Conservation (phyloP, 148 eudicot species). For the Cornus suecica region DNA sequence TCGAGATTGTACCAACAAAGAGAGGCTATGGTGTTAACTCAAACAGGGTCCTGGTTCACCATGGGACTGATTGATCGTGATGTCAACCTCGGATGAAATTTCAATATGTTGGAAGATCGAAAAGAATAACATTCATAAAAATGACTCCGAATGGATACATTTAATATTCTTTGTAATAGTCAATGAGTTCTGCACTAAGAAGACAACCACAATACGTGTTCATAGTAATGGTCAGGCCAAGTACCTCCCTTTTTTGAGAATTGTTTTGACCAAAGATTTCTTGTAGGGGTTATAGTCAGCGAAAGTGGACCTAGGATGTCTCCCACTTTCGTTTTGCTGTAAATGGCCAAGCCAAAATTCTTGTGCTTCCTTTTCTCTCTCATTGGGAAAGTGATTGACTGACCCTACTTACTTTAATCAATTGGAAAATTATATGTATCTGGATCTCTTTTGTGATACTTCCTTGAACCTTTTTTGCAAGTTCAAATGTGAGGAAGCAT, state of each 20-base stretch:
- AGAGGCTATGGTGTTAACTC: background rate
- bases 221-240: background rate
- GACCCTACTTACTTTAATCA: constrained; percentile 11
- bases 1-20: background rate
- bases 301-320: constrained; percentile 38
- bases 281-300: constrained; percentile 13
- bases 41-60: background rate
- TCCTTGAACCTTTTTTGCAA: constrained; percentile 8
- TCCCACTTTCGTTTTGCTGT: constrained; percentile 29
- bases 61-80: background rate
- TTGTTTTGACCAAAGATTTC: background rate
- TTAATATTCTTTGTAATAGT: background rate
- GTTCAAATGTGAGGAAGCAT: background rate
- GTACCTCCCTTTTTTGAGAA: background rate
- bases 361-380: constrained; percentile 33
- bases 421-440: constrained; percentile 7
- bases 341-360: constrained; percentile 18
- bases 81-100: background rate
- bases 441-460: constrained; percentile 16
- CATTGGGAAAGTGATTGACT: constrained; percentile 13
- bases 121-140: background rate
- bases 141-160: background rate
- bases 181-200: constrained; percentile 7
- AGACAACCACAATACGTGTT: background rate
- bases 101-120: background rate